Base-by-base conservation (phyloP, 331 rosid genomes). In the Telfairia occidentalis region DNA sequence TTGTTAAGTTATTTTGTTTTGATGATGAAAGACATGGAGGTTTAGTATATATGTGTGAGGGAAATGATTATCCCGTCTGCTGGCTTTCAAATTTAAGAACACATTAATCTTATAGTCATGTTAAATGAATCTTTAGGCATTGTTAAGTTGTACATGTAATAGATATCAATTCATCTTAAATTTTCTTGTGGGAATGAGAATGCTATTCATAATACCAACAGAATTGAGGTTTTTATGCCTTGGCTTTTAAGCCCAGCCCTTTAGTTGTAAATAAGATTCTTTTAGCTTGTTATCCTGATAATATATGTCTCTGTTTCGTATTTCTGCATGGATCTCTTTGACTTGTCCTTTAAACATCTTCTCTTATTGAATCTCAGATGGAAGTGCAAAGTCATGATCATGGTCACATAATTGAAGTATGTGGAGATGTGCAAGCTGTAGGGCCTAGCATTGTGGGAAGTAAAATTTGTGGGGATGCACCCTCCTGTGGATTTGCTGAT, bases 401-500 rank as follows among this genome's bases (percentile, higher is more conserved):
- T 1, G 82, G 80, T 29, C 86, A 75, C 78, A 74, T 79, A 24
- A 72, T 87, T 67, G 90, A 84, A 77, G 88, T 87, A 4, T 23
- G 59, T 73, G 88, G 88, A 64, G 83, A 80, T 58, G 53, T 82
- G 65, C 83, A 77, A 69, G 80, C 79, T 7, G 77, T n/a, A 1
- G 85, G 77, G 42, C 46, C 50, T 34, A 77, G 79, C 73, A 34
- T 64, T 30, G 69, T 76, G 26, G 85, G 79, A 48, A 84, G 77
- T 53, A 87, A 87, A 82, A 75, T 83, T 40, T 87, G 90, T 78
- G 87, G 88, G 40, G 88, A 82, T 50, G 90, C 83, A 71, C 82
- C 90, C 0, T 87, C 90, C 0, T 87, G 90, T 53, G 88, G 88
- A 66, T 84, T 87, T 83, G 64, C 86, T 15, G 88, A 87, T 59